Base-by-base conservation (phyloP, 192 early-diverging fungal genomes). In the Gamsiella multidivaricata region DNA sequence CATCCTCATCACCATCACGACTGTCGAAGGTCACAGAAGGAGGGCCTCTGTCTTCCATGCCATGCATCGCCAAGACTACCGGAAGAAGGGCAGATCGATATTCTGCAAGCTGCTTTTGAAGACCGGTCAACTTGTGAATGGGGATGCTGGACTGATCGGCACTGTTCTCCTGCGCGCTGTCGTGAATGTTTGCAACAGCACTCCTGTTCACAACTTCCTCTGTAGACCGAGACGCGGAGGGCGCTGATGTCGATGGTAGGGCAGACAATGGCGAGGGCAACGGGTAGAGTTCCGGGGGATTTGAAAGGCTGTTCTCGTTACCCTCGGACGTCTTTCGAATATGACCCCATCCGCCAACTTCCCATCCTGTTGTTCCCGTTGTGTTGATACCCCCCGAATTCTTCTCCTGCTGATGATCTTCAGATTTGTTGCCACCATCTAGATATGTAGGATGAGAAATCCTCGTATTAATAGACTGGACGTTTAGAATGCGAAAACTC, bases 21-120 rank as follows among this genome's bases (percentile, higher is more conserved):
- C 34, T 33, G 18, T 31, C 47, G 20, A 53, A 47, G 29, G 51
- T 36, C 3, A 23, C 41, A 6, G 54, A 56, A 22, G 37, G 28
- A 3, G 52, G 34, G 36, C 28, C 41, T 2, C 55, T 3, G 14
- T 46, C 55, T 28, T 52, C 59, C 4, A 57, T 18, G 17, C 69
- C 60, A 5, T 68, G 65, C 37, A 78, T 63, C 0, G 66, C 74
- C 54, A 78, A 42, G 41, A 63, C 74, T 10, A 47, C 25, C 18
- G 74, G 74, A 15, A 78, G 63, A 14, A 78, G 43, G 22, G 65
- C 65, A 6, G 74, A 67, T 0, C 55, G 65, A 25, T 78, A 36
- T 22, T 78, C 65, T 5, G 74, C 74, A 33, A 78, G 46, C 34
- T 78, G 74, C 28, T 52, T 62, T 20, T 69, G 74, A 14, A 78